Evolutionary conservation across 495 filamentous ascomycete species (phyloP).

Genomic region (Lindgomyces ingoldianus): DNA sequence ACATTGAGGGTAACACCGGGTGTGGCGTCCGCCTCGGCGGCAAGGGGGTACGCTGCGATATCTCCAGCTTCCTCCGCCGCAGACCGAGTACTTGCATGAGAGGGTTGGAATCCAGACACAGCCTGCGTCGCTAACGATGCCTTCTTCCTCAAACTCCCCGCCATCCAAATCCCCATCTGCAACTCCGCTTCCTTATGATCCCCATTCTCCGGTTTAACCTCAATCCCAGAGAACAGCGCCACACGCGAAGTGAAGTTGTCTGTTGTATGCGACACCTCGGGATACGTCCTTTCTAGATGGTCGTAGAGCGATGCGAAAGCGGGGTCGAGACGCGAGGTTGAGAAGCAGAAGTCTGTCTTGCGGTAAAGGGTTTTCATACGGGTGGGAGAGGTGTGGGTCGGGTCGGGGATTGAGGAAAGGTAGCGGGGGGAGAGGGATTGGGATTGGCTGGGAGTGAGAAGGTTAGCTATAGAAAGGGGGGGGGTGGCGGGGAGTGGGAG

Average conservation of each 20-base stretch:
- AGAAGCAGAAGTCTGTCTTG: constrained; percentile 30
- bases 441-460: constrained; percentile 25
- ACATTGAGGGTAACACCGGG: too few relatives aligned
- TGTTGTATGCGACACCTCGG: constrained; percentile 7
- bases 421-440: constrained; percentile 18
- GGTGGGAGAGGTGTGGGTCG: too few relatives aligned
- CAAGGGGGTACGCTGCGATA: too few relatives aligned
- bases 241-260: constrained; percentile 18
- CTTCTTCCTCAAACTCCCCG: constrained; percentile 31
- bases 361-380: constrained; percentile 12
- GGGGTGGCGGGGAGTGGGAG: too few relatives aligned
- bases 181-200: constrained; percentile 21
- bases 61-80: too few relatives aligned
- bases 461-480: constrained; percentile 1
- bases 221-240: constrained; percentile 25
- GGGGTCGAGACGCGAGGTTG: constrained; percentile 20
- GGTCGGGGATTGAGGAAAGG: constrained; percentile 10
- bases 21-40: too few relatives aligned
- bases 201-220: constrained; percentile 27
- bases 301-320: constrained; percentile 11
- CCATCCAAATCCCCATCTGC: constrained; percentile 29
- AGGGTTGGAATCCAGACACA: too few relatives aligned
- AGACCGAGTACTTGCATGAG: too few relatives aligned
- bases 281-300: constrained; percentile 5
- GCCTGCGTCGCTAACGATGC: constrained; percentile 15